Evolutionary conservation across 2,329 filamentous ascomycete species (phyloP).

Genomic region (Beauveria pseudobassiana): DNA sequence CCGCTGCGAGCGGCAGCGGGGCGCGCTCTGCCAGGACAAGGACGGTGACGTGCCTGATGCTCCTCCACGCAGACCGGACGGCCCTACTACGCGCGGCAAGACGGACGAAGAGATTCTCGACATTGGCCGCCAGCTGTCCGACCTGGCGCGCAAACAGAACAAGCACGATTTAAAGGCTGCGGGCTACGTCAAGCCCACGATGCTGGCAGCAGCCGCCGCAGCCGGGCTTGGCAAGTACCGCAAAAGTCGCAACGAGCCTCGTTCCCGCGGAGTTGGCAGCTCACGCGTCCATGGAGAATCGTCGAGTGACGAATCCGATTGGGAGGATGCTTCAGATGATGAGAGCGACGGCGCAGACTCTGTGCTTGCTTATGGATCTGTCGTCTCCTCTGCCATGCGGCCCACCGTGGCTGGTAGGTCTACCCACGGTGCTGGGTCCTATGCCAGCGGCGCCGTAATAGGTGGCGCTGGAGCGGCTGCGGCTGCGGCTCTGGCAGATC

Average conservation of each 20-base stretch:
- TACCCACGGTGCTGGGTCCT: constrained; percentile 23
- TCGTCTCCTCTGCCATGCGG: constrained; percentile 19
- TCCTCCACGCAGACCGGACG: not conserved
- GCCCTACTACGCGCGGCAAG: constrained; percentile 23
- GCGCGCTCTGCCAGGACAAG: not conserved
- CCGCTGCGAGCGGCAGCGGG: not conserved
- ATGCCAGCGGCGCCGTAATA: constrained; percentile 13
- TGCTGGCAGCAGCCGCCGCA: constrained; percentile 31
- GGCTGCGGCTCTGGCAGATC: constrained; percentile 16
- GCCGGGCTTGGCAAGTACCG: constrained; percentile 32
- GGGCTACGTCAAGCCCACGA: constrained; percentile 22
- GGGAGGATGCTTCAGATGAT: constrained; percentile 49
- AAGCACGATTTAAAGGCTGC: constrained; percentile 38
- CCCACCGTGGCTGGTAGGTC: constrained; percentile 12
- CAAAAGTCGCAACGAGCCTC: constrained; percentile 26
- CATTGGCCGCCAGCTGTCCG: constrained; percentile 46
- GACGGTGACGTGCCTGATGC: not conserved
- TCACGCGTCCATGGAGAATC: constrained; percentile 33
- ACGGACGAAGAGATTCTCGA: constrained; percentile 52
- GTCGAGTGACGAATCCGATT: constrained; percentile 42
- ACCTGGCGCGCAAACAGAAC: constrained; percentile 45
- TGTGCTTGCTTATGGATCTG: constrained; percentile 29
- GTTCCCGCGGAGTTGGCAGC: constrained; percentile 29
- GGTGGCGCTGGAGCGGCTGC: constrained; percentile 30
- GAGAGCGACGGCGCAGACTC: constrained; percentile 35